These are phyloP conservation scores for Penstemon davidsonii DNA, from an alignment of 257 asterid species.

Conservation along the genomic window DNA sequence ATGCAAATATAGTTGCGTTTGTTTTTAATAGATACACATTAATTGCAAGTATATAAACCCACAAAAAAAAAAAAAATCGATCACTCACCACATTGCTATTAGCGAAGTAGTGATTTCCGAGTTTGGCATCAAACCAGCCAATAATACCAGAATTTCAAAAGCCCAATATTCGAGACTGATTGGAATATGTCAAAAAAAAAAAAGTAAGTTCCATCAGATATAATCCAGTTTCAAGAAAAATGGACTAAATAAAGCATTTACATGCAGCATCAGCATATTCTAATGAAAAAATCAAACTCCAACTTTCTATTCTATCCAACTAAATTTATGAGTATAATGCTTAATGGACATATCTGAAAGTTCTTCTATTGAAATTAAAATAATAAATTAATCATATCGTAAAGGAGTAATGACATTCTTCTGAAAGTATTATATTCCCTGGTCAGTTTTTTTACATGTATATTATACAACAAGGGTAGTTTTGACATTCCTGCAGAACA, in stretches of 20 bases:
- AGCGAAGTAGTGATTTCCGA: slow-evolving; percentile 67
- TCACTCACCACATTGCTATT: slow-evolving; percentile 77
- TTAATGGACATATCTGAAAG: too few species aligned
- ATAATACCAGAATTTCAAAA: slow-evolving; percentile 75
- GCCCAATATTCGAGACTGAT: slow-evolving; percentile 87
- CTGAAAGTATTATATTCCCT: too few species aligned
- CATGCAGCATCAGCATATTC: too few species aligned
- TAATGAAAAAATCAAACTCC: neutral
- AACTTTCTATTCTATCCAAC: neutral
- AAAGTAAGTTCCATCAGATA: neutral
- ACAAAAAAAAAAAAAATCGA: neutral
- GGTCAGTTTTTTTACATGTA: too few species aligned
- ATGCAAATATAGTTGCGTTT: neutral
- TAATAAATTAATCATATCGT: too few species aligned
- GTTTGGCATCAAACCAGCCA: slow-evolving; percentile 86
- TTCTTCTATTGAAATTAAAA: too few species aligned
- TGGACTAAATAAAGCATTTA: too few species aligned
- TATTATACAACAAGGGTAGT: too few species aligned
- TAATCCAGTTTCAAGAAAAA: too few species aligned
- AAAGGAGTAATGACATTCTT: too few species aligned
- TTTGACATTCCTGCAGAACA: too few species aligned
- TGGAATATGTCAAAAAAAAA: neutral
- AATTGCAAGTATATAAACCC: neutral
- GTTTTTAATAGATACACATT: neutral
- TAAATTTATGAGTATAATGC: too few species aligned